phyloP scores from a whole-genome alignment of 306 rosid genomes.

The Cucumis melo region DNA sequence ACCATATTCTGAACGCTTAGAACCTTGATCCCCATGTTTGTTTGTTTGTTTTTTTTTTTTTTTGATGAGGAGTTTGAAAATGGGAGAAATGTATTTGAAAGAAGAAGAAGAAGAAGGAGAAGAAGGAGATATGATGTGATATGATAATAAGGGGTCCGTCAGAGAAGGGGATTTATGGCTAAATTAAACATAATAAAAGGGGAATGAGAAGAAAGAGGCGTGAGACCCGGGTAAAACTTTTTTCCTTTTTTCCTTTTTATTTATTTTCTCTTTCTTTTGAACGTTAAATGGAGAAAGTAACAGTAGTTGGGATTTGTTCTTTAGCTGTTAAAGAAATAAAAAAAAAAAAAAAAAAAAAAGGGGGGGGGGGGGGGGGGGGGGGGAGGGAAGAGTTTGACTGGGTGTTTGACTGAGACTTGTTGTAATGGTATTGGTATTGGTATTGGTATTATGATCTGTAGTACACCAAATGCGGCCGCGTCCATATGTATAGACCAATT shows the following conservation, averaged over 20 bases:
- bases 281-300: background rate
- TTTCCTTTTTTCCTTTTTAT: background rate
- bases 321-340: background rate
- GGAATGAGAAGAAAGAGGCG: background rate
- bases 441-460: background rate
- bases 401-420: slow-evolving; percentile 10
- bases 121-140: background rate
- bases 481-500: background rate
- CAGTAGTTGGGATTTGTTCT: background rate
- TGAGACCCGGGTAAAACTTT: slow-evolving; percentile 23
- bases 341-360: background rate
- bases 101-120: too few species aligned
- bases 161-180: background rate
- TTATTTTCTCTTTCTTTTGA: background rate
- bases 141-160: too few species aligned
- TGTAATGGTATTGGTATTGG: too few species aligned
- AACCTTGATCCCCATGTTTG: background rate
- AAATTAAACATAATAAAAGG: background rate
- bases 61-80: background rate
- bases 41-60: too few species aligned
- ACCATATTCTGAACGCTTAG: background rate
- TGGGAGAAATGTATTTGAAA: background rate
- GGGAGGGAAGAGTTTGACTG: slow-evolving; percentile 6
- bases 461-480: slow-evolving; percentile 5
- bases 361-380: too few species aligned